Base-by-base conservation (phyloP, 2,329 filamentous ascomycete species). In the Stromatinia cepivora region DNA sequence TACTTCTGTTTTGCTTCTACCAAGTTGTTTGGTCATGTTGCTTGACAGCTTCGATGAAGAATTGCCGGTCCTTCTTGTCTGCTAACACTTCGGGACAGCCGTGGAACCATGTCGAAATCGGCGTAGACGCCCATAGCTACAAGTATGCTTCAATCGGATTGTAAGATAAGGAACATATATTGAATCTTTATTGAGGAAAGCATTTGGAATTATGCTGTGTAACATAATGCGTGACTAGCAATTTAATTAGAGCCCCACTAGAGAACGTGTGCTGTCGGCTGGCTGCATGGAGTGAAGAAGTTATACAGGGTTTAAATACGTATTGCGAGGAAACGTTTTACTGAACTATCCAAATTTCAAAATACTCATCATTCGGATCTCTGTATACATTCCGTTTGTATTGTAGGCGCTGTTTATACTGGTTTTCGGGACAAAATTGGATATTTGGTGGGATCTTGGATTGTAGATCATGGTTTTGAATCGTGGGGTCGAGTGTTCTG, bases 101-200 rank as follows among this genome's bases (percentile, higher is more conserved):
- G 70, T 68, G 75, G 77, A 65, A 74, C 72, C 71, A 78, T 76
- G 53, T 77, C 75, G 64, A 78, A 78, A 36, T 75, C 73, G 48
- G 73, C 72, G 57, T 77, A 72, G 52, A 73, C 70, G 36, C 73
- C 74, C 73, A 77, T 76, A 57, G 65, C 50, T 70, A 61, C 25
- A 34, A 59, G 22, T 36, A 6, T 48, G 7, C 13, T 46, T 57
- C n/a, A 10, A 20, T 20, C 10, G 20, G 11, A 58, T 36, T 28
- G 25, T 36, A 54, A 8, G 36, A 17, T 22, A n/a, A 25, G 10
- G 8, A 15, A 13, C 4, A 4, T 6, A 28, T 31, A 5, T 46
- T 13, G 36, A 31, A 28, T 17, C 3, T 2, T n/a, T 31, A n/a
- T n/a, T n/a, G 28, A 9, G 22, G 20, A 39, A 31, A 31, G 28